Percentiles rank a stretch among this genome's conserved stretches.
Evolutionary conservation across 805 yeast genomes (phyloP).

Genomic region (Hanseniaspora lindneri): DNA sequence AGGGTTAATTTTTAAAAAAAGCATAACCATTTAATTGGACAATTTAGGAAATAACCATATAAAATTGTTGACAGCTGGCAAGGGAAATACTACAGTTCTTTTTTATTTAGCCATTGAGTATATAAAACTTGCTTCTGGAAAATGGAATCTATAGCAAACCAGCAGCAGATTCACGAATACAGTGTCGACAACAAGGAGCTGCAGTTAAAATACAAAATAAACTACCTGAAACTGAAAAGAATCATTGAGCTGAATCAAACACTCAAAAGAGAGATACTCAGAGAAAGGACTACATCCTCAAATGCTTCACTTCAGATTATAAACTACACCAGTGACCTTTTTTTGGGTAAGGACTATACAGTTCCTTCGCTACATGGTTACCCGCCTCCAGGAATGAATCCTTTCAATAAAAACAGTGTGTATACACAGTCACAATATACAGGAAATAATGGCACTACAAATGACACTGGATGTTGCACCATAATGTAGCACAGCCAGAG

Average conservation of each 20-base stretch:
- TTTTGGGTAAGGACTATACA: conserved; percentile 30
- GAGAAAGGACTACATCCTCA: conserved; percentile 54
- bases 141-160: neutral
- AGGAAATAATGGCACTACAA: conserved; percentile 1
- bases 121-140: no score
- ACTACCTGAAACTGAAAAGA: conserved; percentile 48
- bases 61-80: no score
- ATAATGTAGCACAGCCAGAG: no score
- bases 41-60: neutral
- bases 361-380: conserved; percentile 35
- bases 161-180: neutral
- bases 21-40: neutral
- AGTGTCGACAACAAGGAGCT: neutral
- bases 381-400: conserved; percentile 31
- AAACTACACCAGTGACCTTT: conserved; percentile 24
- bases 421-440: conserved; percentile 6
- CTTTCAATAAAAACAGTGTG: conserved; percentile 28
- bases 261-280: conserved; percentile 39
- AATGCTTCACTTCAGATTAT: conserved; percentile 43
- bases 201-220: conserved; percentile 34
- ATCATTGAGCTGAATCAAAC: conserved; percentile 45
- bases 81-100: no score
- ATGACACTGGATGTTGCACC: conserved; percentile 27
- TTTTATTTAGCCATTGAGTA: no score
- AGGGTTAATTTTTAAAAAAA: neutral